Evolutionary conservation across 202 grass and related monocot genomes (phyloP), one percentile per base, ranked within the genome.

Genomic region (Schoenoplectus tabernaemontani): DNA sequence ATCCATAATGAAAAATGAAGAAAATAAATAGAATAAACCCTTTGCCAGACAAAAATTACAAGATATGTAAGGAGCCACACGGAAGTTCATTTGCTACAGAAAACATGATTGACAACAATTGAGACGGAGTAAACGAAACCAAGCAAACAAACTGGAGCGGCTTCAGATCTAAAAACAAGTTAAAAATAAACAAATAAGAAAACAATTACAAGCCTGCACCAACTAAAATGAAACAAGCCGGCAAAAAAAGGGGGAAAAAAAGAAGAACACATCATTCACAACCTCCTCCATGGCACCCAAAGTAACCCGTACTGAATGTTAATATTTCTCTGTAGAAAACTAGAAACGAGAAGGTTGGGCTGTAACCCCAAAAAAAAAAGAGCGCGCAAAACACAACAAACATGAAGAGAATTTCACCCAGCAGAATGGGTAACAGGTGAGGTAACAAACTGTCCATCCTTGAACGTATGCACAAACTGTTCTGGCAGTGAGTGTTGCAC

Each of bases 401-500:
- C 64, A 70, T 43, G 60, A 51, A 42, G 62, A 83, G 56, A 26
- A 36, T 20, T 53, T 86, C 86, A 97, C 23, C 87, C 93, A 59
- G 90, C 93, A 1, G 91, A 97, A 77, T 97, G 93, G 54, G 89
- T 91, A 64, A 97, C 89, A 33, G 93, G 89, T 37, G 50, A 62
- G 0, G 93, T 97, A 72, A 53, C 84, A 77, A 97, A 97, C 30
- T 90, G 87, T 20, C 91, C 93, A 32, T 91, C 82, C 77, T 97
- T 87, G 85, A 89, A 97, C 48, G 56, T 71, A 57, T 93, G 93
- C 41, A 91, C 73, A 76, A 89, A 97, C 48, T 97, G 93, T 46
- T 97, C 88, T 38, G 93, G 93, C 53, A 97, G 61, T 66, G 93
- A 76, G 81, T 91, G 88, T 70, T 97, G 90, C 85, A 85, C 93